Evolutionary conservation across 2,329 filamentous ascomycete species (phyloP), one percentile per base, ranked within the genome.

Genomic region (Dryadomyces quercus-mongolicae): DNA sequence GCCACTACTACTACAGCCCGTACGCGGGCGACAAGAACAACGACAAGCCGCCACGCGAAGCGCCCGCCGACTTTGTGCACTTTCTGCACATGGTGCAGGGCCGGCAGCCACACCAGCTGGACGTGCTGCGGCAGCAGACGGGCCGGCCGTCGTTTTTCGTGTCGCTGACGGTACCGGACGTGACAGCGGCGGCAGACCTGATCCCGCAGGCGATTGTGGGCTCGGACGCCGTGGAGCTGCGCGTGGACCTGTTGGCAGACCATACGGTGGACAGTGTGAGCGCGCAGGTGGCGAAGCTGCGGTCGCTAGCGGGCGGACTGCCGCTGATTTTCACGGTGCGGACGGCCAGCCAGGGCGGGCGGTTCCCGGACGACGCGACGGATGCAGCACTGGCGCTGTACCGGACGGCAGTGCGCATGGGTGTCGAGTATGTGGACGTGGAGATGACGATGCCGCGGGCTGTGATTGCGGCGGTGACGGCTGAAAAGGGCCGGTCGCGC

Each of bases 261-360:
- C 80, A 83, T 5, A 75, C 81, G 3, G 70, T 82, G 0, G 89
- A 95, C 55, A 95, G 86, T 58, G 79, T 98, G 38, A 81, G 83
- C 49, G 81, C 86, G 25, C 91, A 98, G 63, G 76, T 97, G 43
- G 84, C 91, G 1, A 74, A 90, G 54, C 74, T 98, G 25, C 82
- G 92, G 52, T 82, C 83, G 16, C 74, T 76, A 2, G 84, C 86
- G 9, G 18, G 16, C 42, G 12, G 42, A 1, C 36, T 61, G 21
- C 93, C 93, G 1, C 77, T 98, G 46, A 89, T 98, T 59, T 98
- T 95, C 71, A 98, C 93, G 0, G 75, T 98, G 38, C 82, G 93
- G 44, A 96, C 90, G 5, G 76, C 80, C 60, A 82, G 84, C 21
- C 93, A 98, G 70, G 92, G 92, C 4, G 93, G 93, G 20, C 82